Evolutionary conservation across 2,329 filamentous ascomycete species (phyloP), one percentile per base, ranked within the genome.

Genomic region (Colletotrichum sp.): DNA sequence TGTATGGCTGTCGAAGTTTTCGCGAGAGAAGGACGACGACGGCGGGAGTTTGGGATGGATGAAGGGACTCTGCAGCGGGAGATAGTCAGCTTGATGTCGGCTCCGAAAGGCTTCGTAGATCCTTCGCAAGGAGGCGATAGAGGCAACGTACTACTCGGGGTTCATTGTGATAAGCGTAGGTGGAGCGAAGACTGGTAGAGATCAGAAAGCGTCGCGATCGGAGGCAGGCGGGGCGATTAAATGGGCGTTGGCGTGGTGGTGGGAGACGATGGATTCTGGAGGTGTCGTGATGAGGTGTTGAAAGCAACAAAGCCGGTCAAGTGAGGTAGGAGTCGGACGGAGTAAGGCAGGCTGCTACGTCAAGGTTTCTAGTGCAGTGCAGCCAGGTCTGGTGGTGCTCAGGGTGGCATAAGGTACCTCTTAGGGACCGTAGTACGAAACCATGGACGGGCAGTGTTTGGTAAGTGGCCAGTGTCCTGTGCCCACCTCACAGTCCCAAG

Each of bases 81-180:
- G 60, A 72, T 72, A 73, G 75, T 80, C 79, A 80, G 78, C 78
- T 63, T 75, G 73, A 69, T 60, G 72, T 64, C 63, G 73, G 28
- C 16, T 68, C 52, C 36, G 48, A 77, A 71, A 68, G 74, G 26
- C 36, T 34, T 52, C 55, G 36, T 32, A 34, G 28, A 22, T 28
- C 55, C 63, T 59, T 76, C 71, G 65, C 62, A 63, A 64, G 32
- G 48, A 71, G 67, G 71, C 44, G 36, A 39, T 9, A 72, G 78
- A 81, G 32, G 44, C 44, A 78, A 93, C 94, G 85, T 93, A 97
- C 95, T 91, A 97, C 95, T 97, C 95, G 85, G 95, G 95, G 91
- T 97, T 97, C 95, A 97, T 97, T 85, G 82, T 95, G 90, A 86
- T 84, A 84, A 83, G 62, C 77, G 60, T 62, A 66, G 48, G 18